Evolutionary conservation across 768 basidiomycete species (phyloP).

Genomic region (Termitomyces sp.): DNA sequence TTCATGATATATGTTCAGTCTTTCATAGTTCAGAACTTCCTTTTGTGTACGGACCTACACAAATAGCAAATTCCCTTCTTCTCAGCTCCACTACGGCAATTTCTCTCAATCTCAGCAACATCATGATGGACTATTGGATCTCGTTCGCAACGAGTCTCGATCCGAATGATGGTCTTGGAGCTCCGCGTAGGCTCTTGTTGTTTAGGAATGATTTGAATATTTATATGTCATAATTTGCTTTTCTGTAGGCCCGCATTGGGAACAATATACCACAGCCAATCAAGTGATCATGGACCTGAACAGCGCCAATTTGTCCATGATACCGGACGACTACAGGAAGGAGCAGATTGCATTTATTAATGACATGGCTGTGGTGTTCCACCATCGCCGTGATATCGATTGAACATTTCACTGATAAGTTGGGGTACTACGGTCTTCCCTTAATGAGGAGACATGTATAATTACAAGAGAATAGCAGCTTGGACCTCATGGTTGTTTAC

Average conservation of each 20-base stretch:
- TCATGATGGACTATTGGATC: conserved; percentile 41
- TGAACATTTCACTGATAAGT: not conserved
- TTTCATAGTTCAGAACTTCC: conserved; percentile 23
- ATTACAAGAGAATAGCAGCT: too few relatives aligned
- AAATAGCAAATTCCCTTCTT: too few relatives aligned
- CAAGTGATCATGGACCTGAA: conserved; percentile 21
- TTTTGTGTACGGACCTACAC: conserved; percentile 29
- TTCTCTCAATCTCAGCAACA: conserved; percentile 20
- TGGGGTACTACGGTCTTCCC: too few relatives aligned
- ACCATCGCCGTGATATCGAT: conserved; percentile 14
- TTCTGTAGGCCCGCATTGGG: conserved; percentile 17
- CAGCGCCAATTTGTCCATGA: conserved; percentile 18
- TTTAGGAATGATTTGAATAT: not conserved
- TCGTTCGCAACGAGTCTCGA: conserved; percentile 38
- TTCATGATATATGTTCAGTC: conserved; percentile 11
- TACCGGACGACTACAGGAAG: conserved; percentile 21
- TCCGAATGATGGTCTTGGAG: conserved; percentile 37
- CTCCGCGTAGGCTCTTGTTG: conserved; percentile 18
- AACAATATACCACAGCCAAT: conserved; percentile 13
- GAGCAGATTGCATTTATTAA: conserved; percentile 23
- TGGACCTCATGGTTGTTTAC: too few relatives aligned
- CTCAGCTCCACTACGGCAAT: too few relatives aligned
- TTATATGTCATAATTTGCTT: not conserved
- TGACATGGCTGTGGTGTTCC: conserved; percentile 16
- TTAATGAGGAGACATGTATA: too few relatives aligned